Conservation (phyloP, 2,329 filamentous ascomycete species). For the Epichloe festucae region DNA sequence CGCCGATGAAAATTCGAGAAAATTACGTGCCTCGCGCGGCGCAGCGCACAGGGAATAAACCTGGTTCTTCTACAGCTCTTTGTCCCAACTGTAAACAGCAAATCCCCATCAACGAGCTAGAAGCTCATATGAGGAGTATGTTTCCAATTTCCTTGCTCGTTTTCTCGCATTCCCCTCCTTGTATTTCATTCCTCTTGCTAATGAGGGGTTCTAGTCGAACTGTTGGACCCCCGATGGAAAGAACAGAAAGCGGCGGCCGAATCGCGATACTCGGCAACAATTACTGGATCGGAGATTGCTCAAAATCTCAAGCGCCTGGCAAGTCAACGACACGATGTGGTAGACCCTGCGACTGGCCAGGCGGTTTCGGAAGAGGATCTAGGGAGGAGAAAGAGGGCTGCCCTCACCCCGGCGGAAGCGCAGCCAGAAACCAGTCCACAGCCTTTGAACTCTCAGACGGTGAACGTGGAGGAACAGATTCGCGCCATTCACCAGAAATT, state of each 20-base stretch:
- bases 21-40: constrained; percentile 84
- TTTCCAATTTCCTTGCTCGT: not conserved
- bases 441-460: constrained; percentile 46
- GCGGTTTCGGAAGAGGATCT: constrained; percentile 60
- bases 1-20: constrained; percentile 78
- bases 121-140: constrained; percentile 81
- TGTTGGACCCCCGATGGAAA: constrained; percentile 89
- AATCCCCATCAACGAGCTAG: constrained; percentile 75
- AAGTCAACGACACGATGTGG: constrained; percentile 76
- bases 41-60: constrained; percentile 53
- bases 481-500: constrained; percentile 47
- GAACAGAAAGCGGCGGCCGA: constrained; percentile 88
- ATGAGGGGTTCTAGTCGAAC: constrained; percentile 49
- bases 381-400: constrained; percentile 63
- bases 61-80: constrained; percentile 53
- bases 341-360: constrained; percentile 60
- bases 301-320: constrained; percentile 93
- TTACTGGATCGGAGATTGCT: constrained; percentile 76
- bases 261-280: constrained; percentile 69
- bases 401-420: constrained; percentile 51
- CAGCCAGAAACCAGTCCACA: constrained; percentile 45
- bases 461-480: constrained; percentile 81
- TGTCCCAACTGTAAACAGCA: constrained; percentile 91
- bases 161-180: not conserved
- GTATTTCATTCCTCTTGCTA: not conserved